Evolutionary conservation across 2,329 filamentous ascomycete species (phyloP).

Genomic region (Zasmidium citrigriseum): DNA sequence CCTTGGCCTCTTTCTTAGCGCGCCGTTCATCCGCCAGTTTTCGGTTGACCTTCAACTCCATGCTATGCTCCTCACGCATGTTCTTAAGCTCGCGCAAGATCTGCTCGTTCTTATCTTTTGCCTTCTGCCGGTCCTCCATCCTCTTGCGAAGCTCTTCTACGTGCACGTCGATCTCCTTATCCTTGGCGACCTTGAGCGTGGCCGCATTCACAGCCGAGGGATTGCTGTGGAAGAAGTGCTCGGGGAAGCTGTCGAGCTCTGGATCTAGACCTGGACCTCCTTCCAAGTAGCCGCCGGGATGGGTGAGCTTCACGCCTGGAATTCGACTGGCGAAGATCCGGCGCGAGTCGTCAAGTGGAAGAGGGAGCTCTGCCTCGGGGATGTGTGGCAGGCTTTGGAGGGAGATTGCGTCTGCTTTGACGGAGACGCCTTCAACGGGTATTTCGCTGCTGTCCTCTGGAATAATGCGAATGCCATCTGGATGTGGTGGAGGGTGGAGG

Average conservation of each 20-base stretch:
- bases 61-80: conserved; percentile 45
- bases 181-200: conserved; percentile 35
- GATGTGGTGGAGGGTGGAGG: conserved; percentile 33
- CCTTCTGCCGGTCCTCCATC: conserved; percentile 37
- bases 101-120: conserved; percentile 42
- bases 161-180: conserved; percentile 31
- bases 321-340: conserved; percentile 45
- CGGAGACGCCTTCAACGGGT: conserved; percentile 27
- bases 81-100: conserved; percentile 46
- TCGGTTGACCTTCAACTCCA: conserved; percentile 48
- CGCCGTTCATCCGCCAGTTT: conserved; percentile 42
- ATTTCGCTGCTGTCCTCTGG: conserved; percentile 29
- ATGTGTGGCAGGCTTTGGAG: conserved; percentile 30
- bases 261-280: conserved; percentile 48
- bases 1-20: conserved; percentile 38
- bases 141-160: conserved; percentile 35
- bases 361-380: conserved; percentile 39
- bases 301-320: conserved; percentile 48
- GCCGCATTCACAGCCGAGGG: conserved; percentile 34
- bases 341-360: conserved; percentile 44
- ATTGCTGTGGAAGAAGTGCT: conserved; percentile 42
- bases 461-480: conserved; percentile 29
- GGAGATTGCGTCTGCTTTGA: conserved; percentile 30
- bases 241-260: conserved; percentile 40
- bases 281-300: conserved; percentile 48